phyloP scores from a whole-genome alignment of 495 filamentous ascomycete genomes.

The Aspergillus mulundensis region DNA sequence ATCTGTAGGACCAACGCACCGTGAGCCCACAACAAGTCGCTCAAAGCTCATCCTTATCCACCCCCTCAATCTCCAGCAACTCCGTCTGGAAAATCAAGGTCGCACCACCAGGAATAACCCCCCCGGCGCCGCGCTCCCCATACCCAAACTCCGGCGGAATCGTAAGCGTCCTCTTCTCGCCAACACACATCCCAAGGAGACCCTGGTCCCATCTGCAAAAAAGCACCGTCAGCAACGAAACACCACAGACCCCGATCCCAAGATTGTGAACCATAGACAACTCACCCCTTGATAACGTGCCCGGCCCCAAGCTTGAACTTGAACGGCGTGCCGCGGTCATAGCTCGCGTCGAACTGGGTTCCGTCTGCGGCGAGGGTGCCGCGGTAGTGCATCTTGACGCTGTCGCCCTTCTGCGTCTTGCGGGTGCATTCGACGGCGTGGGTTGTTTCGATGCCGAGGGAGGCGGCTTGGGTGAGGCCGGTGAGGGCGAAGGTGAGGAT shows the following conservation, averaged over 20 bases:
- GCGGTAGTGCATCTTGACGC: constrained; percentile 79
- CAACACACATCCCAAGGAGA: constrained; percentile 91
- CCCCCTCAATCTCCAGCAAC: constrained; percentile 80
- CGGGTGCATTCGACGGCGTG: constrained; percentile 66
- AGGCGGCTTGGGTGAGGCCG: constrained; percentile 51
- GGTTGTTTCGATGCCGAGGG: constrained; percentile 71
- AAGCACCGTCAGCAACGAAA: neutral
- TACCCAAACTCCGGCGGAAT: constrained; percentile 88
- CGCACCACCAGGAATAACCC: constrained; percentile 73
- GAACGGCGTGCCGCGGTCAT: constrained; percentile 71
- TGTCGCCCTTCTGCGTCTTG: constrained; percentile 73
- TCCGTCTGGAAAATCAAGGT: constrained; percentile 93
- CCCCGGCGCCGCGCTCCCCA: constrained; percentile 67
- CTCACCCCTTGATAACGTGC: constrained; percentile 80
- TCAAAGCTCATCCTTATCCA: constrained; percentile 59
- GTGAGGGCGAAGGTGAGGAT: constrained; percentile 54
- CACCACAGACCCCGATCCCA: too few species aligned
- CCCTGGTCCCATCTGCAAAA: constrained; percentile 76
- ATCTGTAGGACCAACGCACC: too few species aligned
- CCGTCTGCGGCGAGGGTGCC: constrained; percentile 62
- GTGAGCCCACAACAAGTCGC: too few species aligned
- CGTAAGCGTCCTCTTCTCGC: constrained; percentile 87
- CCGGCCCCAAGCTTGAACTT: constrained; percentile 73
- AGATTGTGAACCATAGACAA: constrained; percentile 12
- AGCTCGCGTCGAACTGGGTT: constrained; percentile 57